Base-by-base conservation (phyloP, 75 land plant species). In the Pseudotsuga menziesii region DNA sequence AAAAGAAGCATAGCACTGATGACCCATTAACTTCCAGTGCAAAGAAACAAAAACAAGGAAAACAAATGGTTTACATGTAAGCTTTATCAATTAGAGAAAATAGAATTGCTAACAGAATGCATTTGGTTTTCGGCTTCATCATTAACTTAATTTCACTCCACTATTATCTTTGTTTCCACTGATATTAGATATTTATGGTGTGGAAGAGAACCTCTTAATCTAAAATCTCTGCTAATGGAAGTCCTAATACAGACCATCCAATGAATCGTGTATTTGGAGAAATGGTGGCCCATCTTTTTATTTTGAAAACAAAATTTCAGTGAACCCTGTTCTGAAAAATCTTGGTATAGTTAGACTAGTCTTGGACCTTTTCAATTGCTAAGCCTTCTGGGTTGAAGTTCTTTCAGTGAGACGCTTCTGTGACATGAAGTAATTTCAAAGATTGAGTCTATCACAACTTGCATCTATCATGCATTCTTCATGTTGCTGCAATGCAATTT, bases 31-130 rank as follows among this genome's bases (percentile, higher is more conserved):
- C 54, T 69, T 20, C 23, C 13, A 69, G 25, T 69, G 48, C 9
- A 17, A 69, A 69, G 54, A 69, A 69, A 69, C 52, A 69, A 41
- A 69, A 69, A 69, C 52, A 41, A 23, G 72, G 72, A 44, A 69
- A 69, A n/a, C 72, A 69, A 69, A 69, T 69, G 72, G 72, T 69
- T 69, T 69, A 69, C 23, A 69, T 69, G 9, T 69, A 69, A 69
- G 25, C 6, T 63, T 23, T 5, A 63, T 32, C 36, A 48, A 32
- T 29, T 63, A 27, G 27, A 63, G 67, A 63, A 32, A 27, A 15
- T 27, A 17, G 16, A 63, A 14, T 35, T 63, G 39, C 16, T 27
- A 15, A 15, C 19, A 1, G 16, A 63, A 63, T 23, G 17, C 5
- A 63, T 27, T 14, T 16, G 27, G 39, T 35, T 20, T 63, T 63